These are phyloP conservation scores for Pachyrhizus erosus DNA, from an alignment of 306 rosid species.

Conservation along the genomic window DNA sequence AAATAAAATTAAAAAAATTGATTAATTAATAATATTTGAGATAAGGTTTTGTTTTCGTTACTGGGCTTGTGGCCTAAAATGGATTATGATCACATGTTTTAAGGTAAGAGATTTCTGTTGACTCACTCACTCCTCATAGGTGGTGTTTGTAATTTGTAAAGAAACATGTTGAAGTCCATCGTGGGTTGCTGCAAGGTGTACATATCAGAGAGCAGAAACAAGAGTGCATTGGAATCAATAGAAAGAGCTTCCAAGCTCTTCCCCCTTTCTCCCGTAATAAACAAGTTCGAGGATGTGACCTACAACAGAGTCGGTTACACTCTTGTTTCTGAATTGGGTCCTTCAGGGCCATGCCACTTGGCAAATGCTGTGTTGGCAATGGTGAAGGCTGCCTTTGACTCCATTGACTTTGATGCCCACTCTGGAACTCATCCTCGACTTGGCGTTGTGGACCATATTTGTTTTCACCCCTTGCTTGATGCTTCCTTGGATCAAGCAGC, in stretches of 20 bases:
- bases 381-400: slow-evolving; percentile 79
- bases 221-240: slow-evolving; percentile 67
- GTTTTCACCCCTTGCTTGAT: slow-evolving; percentile 78
- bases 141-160: slow-evolving; percentile 22
- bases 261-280: slow-evolving; percentile 66
- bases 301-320: slow-evolving; percentile 95
- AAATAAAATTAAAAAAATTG: background rate
- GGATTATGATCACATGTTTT: slow-evolving; percentile 17
- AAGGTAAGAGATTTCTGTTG: slow-evolving; percentile 12
- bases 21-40: slow-evolving; percentile 19
- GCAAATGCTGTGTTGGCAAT: slow-evolving; percentile 72
- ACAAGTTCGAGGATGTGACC: slow-evolving; percentile 79
- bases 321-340: slow-evolving; percentile 68
- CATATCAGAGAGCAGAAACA: slow-evolving; percentile 88
- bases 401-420: slow-evolving; percentile 68
- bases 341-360: slow-evolving; percentile 53
- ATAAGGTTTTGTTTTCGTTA: slow-evolving; percentile 44
- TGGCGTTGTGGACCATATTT: slow-evolving; percentile 88
- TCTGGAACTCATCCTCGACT: slow-evolving; percentile 89
- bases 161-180: slow-evolving; percentile 62
- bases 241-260: slow-evolving; percentile 74
- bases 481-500: slow-evolving; percentile 77
- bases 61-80: slow-evolving; percentile 46
- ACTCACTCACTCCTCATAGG: background rate
- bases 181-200: slow-evolving; percentile 94